Conservation (phyloP, 768 basidiomycete species). For the Russula virescens region DNA sequence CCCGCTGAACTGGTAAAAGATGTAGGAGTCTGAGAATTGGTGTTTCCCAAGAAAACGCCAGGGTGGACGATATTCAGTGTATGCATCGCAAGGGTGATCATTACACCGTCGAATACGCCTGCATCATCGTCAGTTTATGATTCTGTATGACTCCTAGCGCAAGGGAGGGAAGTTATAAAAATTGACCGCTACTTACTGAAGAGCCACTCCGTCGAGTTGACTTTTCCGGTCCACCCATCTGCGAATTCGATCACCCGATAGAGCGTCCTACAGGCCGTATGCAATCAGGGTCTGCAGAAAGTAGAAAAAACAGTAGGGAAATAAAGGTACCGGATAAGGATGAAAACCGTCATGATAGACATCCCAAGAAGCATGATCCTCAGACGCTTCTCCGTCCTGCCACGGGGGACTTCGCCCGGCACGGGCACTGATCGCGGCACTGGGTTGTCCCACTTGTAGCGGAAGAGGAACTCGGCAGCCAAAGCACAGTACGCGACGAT, state of each 20-base stretch:
- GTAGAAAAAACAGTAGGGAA: neutral
- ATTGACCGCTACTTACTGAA: slow-evolving; percentile 15
- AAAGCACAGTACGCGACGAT: slow-evolving; percentile 12
- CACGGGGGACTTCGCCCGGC: neutral
- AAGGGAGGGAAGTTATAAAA: too few relatives aligned
- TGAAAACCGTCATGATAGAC: slow-evolving; percentile 17
- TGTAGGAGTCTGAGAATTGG: too few relatives aligned
- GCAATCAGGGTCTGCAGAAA: neutral
- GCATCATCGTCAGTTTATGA: neutral
- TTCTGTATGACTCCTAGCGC: neutral
- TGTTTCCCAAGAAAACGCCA: neutral
- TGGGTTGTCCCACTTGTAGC: slow-evolving; percentile 7
- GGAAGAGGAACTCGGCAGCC: slow-evolving; percentile 16
- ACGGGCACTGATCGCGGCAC: neutral
- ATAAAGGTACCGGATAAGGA: slow-evolving; percentile 14
- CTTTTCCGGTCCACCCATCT: slow-evolving; percentile 13
- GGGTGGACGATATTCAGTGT: slow-evolving; percentile 20
- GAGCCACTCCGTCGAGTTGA: slow-evolving; percentile 15
- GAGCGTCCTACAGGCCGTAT: slow-evolving; percentile 4
- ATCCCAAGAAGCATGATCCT: slow-evolving; percentile 11
- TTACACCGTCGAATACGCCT: slow-evolving; percentile 20
- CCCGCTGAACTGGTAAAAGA: too few relatives aligned
- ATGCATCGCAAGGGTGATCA: slow-evolving; percentile 17
- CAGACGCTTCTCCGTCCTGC: neutral
- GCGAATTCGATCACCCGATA: slow-evolving; percentile 19